These are phyloP conservation scores for Globisporangium sylvaticum DNA, from an alignment of 352 stramenopile genomes.

Conservation along the genomic window DNA sequence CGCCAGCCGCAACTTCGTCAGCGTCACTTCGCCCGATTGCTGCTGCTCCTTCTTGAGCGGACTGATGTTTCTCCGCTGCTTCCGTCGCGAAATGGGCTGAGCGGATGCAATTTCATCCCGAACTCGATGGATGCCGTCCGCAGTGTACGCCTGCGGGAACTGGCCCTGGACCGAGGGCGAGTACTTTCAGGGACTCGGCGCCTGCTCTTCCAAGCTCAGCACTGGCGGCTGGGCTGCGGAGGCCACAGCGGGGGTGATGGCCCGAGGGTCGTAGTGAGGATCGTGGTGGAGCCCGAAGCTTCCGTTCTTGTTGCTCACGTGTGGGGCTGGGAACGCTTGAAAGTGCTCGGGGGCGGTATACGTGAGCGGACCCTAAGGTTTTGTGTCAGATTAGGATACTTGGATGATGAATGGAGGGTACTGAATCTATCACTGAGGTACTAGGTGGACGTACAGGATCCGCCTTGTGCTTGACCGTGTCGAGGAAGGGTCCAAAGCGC, in stretches of 20 bases:
- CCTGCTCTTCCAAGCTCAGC: slow-evolving; percentile 9
- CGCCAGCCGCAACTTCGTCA: slow-evolving; percentile 25
- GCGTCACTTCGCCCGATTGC: slow-evolving; percentile 1
- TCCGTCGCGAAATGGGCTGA: slow-evolving; percentile 2
- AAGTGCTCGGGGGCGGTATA: slow-evolving; percentile 26
- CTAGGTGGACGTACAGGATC: slow-evolving; percentile 30
- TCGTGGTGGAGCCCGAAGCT: slow-evolving; percentile 40
- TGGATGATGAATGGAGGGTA: background rate
- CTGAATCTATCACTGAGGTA: background rate
- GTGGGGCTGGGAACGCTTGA: slow-evolving; percentile 18
- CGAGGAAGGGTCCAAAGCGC: slow-evolving; percentile 47
- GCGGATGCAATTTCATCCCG: slow-evolving; percentile 3
- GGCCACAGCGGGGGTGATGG: background rate
- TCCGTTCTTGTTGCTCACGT: slow-evolving; percentile 18
- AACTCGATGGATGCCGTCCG: slow-evolving; percentile 27
- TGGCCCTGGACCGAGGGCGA: slow-evolving; percentile 34
- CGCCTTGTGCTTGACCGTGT: slow-evolving; percentile 25
- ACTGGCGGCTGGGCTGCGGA: slow-evolving; percentile 1
- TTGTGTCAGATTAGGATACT: background rate
- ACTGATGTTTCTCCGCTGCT: slow-evolving; percentile 10
- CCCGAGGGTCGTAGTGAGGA: background rate
- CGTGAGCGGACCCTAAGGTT: slow-evolving; percentile 38
- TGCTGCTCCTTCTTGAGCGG: background rate
- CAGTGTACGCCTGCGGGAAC: slow-evolving; percentile 43
- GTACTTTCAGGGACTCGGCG: slow-evolving; percentile 32